These are phyloP conservation scores for Begonia peltatifolia DNA, from an alignment of 306 rosid genomes.

Conservation along the genomic window DNA sequence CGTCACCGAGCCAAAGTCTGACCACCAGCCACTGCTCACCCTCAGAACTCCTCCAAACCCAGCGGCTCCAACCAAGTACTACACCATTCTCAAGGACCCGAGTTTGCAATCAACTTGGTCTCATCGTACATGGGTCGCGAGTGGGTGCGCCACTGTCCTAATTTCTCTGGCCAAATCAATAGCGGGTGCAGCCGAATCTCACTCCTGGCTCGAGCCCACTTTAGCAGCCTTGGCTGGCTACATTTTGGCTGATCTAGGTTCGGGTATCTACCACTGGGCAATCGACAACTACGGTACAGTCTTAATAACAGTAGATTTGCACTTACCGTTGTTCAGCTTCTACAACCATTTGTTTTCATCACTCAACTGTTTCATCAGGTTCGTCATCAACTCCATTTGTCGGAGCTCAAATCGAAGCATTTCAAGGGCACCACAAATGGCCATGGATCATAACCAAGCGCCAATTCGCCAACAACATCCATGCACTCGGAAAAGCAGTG, in stretches of 20 bases:
- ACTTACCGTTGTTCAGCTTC: no score
- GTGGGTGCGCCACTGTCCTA: conserved; percentile 35
- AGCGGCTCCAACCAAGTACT: conserved; percentile 5
- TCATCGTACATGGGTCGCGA: conserved; percentile 72
- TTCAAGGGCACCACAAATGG: conserved; percentile 86
- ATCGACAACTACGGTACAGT: conserved; percentile 65
- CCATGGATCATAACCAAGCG: conserved; percentile 85
- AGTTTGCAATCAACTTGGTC: conserved; percentile 60
- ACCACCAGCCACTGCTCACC: conserved; percentile 4
- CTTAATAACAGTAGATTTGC: no score
- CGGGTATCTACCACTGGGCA: conserved; percentile 89
- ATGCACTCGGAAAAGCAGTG: conserved; percentile 51
- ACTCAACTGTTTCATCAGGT: no score
- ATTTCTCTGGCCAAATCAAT: conserved; percentile 37
- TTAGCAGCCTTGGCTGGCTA: conserved; percentile 49
- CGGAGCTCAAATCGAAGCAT: conserved; percentile 73
- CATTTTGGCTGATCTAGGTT: conserved; percentile 64
- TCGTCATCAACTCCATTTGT: conserved; percentile 38
- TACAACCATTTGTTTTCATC: no score
- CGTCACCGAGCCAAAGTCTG: conserved; percentile 14
- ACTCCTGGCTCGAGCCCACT: conserved; percentile 27
- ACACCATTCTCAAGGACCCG: conserved; percentile 28
- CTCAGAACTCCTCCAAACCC: not conserved
- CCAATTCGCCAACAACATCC: conserved; percentile 72
- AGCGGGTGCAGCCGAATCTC: conserved; percentile 18